These are phyloP conservation scores for Phaeophleospora eucalypticola DNA, from an alignment of 2,329 filamentous ascomycete species.

Conservation along the genomic window DNA sequence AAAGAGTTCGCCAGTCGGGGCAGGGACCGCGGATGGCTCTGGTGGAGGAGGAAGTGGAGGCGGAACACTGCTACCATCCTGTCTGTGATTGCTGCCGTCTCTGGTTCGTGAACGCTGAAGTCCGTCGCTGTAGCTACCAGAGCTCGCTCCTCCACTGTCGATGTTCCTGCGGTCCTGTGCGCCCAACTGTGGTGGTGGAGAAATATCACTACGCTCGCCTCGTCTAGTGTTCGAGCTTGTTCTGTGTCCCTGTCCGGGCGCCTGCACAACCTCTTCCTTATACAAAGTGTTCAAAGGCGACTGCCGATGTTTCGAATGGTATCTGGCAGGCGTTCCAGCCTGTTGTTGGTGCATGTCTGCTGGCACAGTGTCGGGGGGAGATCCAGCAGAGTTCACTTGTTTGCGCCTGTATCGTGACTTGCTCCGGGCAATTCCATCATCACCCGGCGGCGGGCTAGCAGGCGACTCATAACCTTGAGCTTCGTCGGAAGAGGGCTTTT, in stretches of 20 bases:
- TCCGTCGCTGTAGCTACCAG: background rate
- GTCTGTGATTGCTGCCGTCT: conserved; percentile 8
- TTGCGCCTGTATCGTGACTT: conserved; percentile 32
- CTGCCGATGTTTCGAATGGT: conserved; percentile 18
- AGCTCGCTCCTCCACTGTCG: background rate
- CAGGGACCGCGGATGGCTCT: conserved; percentile 7
- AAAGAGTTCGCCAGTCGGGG: conserved; percentile 28
- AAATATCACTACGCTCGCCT: background rate
- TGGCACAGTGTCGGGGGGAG: conserved; percentile 9
- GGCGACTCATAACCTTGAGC: conserved; percentile 4
- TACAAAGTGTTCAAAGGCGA: conserved; percentile 16
- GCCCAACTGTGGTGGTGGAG: conserved; percentile 11
- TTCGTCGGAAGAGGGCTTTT: conserved; percentile 13
- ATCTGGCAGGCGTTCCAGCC: conserved; percentile 16
- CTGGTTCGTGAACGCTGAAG: background rate
- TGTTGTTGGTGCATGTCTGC: conserved; percentile 12
- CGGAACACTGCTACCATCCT: conserved; percentile 1
- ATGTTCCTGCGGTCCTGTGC: conserved; percentile 8
- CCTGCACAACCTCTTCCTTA: conserved; percentile 15
- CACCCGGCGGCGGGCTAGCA: conserved; percentile 14
- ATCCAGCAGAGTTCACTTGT: conserved; percentile 9
- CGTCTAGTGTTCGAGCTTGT: conserved; percentile 10
- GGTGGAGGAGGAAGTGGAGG: conserved; percentile 1
- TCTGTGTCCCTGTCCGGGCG: conserved; percentile 11
- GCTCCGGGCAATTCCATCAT: conserved; percentile 25